Evolutionary conservation across 2,329 filamentous ascomycete genomes (phyloP).

Genomic region (Colletotrichum musicola): DNA sequence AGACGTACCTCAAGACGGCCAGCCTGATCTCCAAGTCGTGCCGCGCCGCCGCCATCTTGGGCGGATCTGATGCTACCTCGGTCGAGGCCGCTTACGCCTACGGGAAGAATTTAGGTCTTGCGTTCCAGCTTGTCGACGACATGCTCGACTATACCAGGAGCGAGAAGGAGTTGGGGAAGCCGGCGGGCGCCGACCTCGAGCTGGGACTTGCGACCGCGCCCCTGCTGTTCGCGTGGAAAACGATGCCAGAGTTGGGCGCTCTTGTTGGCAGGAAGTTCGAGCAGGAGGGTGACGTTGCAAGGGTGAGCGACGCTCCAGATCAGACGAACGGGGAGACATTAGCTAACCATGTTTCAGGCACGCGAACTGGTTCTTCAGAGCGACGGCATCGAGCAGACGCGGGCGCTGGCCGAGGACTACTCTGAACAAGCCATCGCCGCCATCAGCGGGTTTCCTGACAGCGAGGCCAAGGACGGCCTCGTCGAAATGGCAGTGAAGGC

Average conservation of each 20-base stretch:
- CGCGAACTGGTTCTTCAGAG: conserved; percentile 85
- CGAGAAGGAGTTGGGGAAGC: conserved; percentile 89
- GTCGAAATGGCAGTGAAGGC: conserved; percentile 96
- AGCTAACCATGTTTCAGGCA: conserved; percentile 68
- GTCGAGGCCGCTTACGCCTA: conserved; percentile 94
- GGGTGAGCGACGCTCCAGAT: conserved; percentile 65
- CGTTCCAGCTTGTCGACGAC: conserved; percentile 97
- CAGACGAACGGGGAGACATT: conserved; percentile 27
- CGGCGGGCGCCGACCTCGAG: conserved; percentile 93
- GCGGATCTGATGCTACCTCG: conserved; percentile 79
- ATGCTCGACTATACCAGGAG: conserved; percentile 96
- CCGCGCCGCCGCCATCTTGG: conserved; percentile 87
- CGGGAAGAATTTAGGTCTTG: conserved; percentile 91
- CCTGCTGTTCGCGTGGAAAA: conserved; percentile 94
- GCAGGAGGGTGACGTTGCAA: conserved; percentile 84
- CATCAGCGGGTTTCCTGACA: conserved; percentile 89
- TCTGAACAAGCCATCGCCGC: conserved; percentile 87
- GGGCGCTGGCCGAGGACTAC: conserved; percentile 90
- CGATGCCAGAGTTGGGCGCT: conserved; percentile 83
- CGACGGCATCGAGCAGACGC: conserved; percentile 91
- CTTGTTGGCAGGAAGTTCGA: conserved; percentile 94
- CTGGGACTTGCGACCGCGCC: conserved; percentile 94
- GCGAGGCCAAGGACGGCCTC: conserved; percentile 91
- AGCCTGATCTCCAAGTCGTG: conserved; percentile 97
- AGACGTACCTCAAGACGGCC: conserved; percentile 98